Evolutionary conservation across 495 filamentous ascomycete genomes (phyloP).

Genomic region (Hyaloscypha bicolor): DNA sequence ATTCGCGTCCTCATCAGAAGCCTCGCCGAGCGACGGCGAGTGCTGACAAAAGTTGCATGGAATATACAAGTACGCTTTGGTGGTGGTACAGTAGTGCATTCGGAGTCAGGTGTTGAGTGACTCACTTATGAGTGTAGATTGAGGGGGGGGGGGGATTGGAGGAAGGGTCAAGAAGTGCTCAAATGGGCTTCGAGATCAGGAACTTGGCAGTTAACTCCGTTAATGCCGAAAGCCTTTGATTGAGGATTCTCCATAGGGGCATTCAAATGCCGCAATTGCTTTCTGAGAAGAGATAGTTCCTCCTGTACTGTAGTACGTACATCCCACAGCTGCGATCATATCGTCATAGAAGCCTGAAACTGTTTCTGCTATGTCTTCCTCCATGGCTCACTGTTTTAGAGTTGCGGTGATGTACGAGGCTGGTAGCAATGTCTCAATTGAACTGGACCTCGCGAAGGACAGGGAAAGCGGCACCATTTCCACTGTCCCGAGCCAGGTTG

Average conservation of each 20-base stretch:
- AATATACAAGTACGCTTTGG: constrained; percentile 4
- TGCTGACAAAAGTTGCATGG: constrained; percentile 14
- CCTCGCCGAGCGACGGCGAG: neutral
- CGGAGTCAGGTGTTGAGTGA: constrained; percentile 1
- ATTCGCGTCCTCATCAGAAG: neutral
- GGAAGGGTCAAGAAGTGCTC: neutral
- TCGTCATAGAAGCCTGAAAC: neutral
- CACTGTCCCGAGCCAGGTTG: no score
- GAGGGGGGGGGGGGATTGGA: neutral
- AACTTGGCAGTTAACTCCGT: constrained; percentile 5
- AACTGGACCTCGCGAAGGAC: neutral
- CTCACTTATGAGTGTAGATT: neutral
- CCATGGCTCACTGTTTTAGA: neutral
- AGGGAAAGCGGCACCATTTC: no score
- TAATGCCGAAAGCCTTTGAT: constrained; percentile 3
- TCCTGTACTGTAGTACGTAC: neutral
- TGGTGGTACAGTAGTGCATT: neutral
- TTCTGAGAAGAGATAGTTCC: neutral
- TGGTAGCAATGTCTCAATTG: neutral
- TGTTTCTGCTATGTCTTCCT: neutral
- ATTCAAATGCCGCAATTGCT: neutral
- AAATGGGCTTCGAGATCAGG: neutral
- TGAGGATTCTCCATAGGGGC: neutral
- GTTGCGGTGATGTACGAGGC: neutral
- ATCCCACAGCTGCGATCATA: neutral